Conservation (phyloP, 2,329 filamentous ascomycete species). For the Clonostachys byssicola region DNA sequence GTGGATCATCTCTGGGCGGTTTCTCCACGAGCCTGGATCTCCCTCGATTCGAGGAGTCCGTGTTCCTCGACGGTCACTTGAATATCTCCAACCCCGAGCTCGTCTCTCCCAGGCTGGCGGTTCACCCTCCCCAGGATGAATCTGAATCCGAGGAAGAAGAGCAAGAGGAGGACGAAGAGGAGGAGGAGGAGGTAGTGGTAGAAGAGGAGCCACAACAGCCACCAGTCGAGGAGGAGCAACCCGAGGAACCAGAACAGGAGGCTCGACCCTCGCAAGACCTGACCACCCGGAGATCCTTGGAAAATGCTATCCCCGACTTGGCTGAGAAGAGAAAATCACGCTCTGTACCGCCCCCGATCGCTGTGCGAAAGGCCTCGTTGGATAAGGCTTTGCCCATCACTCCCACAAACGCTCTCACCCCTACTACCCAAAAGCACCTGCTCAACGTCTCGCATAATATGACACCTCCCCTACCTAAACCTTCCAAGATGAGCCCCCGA, state of each 20-base stretch:
- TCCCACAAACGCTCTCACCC: not conserved
- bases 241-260: not conserved
- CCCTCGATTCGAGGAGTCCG: not conserved
- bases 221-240: too few species aligned
- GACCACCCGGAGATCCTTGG: not conserved
- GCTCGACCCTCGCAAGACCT: not conserved
- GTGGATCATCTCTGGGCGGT: not conserved
- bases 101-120: too few species aligned
- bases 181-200: not conserved
- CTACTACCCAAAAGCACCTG: not conserved
- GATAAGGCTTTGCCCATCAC: not conserved
- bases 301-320: not conserved
- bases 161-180: not conserved
- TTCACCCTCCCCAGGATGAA: too few species aligned
- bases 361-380: not conserved
- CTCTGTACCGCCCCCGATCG: constrained; percentile 1
- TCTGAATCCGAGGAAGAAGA: not conserved
- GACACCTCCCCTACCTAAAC: not conserved
- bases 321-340: constrained; percentile 1
- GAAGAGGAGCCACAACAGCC: too few species aligned
- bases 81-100: too few species aligned
- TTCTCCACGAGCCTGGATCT: too few species aligned
- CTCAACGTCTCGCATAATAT: not conserved
- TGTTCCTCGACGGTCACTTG: not conserved
- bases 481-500: too few species aligned